Evolutionary conservation across 495 filamentous ascomycete genomes (phyloP), one percentile per base, ranked within the genome.

Genomic region (Daldinia loculata): DNA sequence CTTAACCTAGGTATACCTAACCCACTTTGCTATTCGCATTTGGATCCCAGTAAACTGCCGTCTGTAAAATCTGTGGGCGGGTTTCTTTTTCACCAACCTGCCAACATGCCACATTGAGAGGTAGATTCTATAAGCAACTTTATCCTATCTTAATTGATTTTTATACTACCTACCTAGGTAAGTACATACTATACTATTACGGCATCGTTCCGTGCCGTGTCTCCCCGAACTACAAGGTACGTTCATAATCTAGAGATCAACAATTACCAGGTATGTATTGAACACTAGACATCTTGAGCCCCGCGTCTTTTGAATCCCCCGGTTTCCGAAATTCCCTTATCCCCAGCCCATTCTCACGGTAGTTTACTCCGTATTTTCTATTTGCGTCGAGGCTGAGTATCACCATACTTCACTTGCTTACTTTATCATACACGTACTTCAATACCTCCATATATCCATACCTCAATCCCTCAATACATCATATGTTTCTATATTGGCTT

Each of bases 301-400:
- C 70, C 70, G 70, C 70, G 70, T 56, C 70, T 41, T 36, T 60
- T 14, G 34, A 73, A 63, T 58, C 61, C 66, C 62, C 70, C 70
- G 57, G 66, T 19, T 73, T 69, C 53, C 70, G 66, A 66, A 66
- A 45, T 26, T 66, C 38, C 70, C 66, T 66, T 67, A 34, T 55
- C 63, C 32, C 26, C 36, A 59, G n/a, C 51, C 45, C 57, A 45
- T 71, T 50, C 39, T 41, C 63, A 61, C 64, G 61, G 64, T 67
- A 72, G 65, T 68, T 61, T 65, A 34, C 70, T 68, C 64, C 65
- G 65, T 72, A 52, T 73, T 73, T 73, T 73, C 66, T 73, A 69
- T 69, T 69, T 73, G 70, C 50, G 56, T 65, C 66, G 61, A 73
- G 70, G 70, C 70, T 69, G 70, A 73, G 66, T 65, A 65, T 63